A percentile compares a stretch with the other conserved stretches of the same genome.
phyloP scores from a whole-genome alignment of 208 protist species.

The Trypanosoma conorhini region DNA sequence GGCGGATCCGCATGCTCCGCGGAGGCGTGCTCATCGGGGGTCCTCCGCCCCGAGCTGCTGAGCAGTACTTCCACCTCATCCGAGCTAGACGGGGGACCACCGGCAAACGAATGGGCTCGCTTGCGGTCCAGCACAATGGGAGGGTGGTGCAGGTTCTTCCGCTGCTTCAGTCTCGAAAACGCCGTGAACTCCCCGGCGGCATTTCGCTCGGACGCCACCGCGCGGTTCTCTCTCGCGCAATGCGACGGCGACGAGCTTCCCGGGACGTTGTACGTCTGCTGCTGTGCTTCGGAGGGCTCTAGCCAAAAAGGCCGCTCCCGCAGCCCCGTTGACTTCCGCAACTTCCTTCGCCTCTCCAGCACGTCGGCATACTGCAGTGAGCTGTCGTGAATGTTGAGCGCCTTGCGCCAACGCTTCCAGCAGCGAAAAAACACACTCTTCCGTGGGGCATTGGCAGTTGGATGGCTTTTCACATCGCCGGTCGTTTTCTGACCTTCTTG shows the following conservation, averaged over 20 bases:
- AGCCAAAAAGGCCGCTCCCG: conserved; percentile 36
- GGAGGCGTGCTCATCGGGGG: too few species aligned
- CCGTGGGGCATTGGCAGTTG: not conserved
- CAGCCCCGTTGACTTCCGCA: not conserved
- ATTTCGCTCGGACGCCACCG: not conserved
- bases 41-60: not conserved
- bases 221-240: not conserved
- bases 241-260: conserved; percentile 44
- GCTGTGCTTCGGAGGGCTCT: conserved; percentile 44
- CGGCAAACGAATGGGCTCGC: not conserved
- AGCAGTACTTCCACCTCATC: too few species aligned
- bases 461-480: not conserved
- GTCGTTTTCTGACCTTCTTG: not conserved
- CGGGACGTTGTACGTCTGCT: conserved; percentile 36
- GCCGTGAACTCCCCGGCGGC: not conserved
- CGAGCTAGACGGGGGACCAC: not conserved
- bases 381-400: not conserved
- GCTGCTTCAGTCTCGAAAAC: not conserved
- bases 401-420: conserved; percentile 10
- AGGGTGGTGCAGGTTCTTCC: conserved; percentile 2
- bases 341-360: conserved; percentile 1
- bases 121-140: not conserved
- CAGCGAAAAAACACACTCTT: not conserved
- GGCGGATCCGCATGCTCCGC: too few species aligned
- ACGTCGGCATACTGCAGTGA: conserved; percentile 20